Conservation (phyloP, 495 filamentous ascomycete genomes). For the Recurvomyces mirabilis region DNA sequence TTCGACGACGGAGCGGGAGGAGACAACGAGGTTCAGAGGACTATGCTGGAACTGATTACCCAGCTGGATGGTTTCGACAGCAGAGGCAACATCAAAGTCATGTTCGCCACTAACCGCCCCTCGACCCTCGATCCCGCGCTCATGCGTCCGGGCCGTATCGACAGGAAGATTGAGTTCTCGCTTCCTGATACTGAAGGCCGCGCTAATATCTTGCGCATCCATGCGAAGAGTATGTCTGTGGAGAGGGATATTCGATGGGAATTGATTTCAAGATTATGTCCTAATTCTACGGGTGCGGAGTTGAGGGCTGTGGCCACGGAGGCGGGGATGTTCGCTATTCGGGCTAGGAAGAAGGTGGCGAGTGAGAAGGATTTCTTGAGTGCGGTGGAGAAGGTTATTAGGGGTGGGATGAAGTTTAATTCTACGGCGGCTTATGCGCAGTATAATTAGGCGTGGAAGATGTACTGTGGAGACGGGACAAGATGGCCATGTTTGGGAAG, state of each 20-base stretch:
- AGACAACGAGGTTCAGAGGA: conserved; percentile 98
- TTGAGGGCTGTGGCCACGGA: conserved; percentile 94
- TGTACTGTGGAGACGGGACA: too few relatives aligned
- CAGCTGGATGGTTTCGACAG: conserved; percentile 97
- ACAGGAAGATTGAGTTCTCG: conserved; percentile 97
- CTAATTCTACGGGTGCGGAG: conserved; percentile 93
- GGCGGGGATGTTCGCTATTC: conserved; percentile 97
- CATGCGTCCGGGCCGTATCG: conserved; percentile 95
- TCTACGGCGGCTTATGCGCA: conserved; percentile 98
- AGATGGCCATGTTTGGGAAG: too few relatives aligned
- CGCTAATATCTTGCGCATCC: conserved; percentile 94
- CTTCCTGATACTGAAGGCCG: conserved; percentile 92
- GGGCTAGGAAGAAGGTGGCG: conserved; percentile 91
- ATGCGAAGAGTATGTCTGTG: conserved; percentile 99
- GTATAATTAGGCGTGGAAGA: conserved; percentile 98
- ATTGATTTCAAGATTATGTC: conserved; percentile 89
- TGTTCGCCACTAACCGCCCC: conserved; percentile 97
- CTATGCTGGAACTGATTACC: conserved; percentile 97
- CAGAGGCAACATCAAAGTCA: conserved; percentile 98
- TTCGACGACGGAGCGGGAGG: conserved; percentile 97
- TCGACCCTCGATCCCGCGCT: conserved; percentile 92
- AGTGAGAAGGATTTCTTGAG: conserved; percentile 98
- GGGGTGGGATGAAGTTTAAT: conserved; percentile 98
- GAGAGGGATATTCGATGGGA: conserved; percentile 99
- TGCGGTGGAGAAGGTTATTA: conserved; percentile 98